phyloP scores from a whole-genome alignment of 163 green algal species.

The Chlorella variabilis region DNA sequence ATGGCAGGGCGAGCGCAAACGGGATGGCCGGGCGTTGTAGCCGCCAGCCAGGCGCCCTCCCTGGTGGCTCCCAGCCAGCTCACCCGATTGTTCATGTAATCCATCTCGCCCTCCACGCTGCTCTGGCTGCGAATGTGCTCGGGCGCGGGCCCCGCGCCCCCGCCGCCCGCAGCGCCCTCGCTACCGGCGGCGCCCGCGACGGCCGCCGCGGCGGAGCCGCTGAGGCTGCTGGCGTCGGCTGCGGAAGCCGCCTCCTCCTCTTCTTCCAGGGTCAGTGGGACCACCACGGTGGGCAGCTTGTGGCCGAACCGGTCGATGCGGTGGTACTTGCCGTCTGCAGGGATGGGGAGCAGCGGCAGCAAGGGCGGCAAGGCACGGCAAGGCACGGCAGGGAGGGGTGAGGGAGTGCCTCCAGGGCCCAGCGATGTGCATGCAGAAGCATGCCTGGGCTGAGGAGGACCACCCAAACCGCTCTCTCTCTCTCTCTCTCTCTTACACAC shows the following conservation, averaged over 20 bases:
- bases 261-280: conserved; percentile 63
- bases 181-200: neutral
- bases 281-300: conserved; percentile 62
- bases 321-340: conserved; percentile 69
- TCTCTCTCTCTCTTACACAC: no score
- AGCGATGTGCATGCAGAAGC: no score
- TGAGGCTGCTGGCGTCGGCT: no score
- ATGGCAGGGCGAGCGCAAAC: no score
- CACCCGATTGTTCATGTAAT: conserved; percentile 40
- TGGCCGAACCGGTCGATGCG: conserved; percentile 77
- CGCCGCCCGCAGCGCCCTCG: neutral
- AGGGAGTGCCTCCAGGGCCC: no score
- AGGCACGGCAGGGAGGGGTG: neutral
- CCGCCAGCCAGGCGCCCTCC: no score
- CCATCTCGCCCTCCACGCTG: neutral
- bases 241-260: conserved; percentile 31
- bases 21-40: no score
- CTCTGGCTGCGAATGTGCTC: neutral
- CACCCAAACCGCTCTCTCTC: no score
- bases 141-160: neutral
- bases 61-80: neutral
- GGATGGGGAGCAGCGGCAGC: no score
- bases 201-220: neutral
- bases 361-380: neutral
- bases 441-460: no score